Base-by-base conservation (phyloP, 1,284 basidiomycete species). In the Naganishia sp. region DNA sequence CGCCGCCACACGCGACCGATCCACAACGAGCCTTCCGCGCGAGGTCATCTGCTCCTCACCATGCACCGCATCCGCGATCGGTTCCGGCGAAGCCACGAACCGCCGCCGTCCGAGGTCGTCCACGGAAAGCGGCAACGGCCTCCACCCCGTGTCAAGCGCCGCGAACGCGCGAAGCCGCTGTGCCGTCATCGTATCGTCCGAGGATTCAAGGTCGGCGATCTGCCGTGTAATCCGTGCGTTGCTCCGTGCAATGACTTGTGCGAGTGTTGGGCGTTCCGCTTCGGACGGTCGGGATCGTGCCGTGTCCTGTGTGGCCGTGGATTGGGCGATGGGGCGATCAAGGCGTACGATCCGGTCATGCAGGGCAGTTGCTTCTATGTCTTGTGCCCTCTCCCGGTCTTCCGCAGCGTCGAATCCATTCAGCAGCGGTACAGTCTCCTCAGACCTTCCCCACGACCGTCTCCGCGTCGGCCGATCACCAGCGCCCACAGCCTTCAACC, bases 1-100 rank as follows among this genome's bases (percentile, higher is more conserved):
- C 28, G 28, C 28, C 28, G 28, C 36, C 36, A 7, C 36, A 5
- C 36, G 36, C 36, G 36, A 39, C 2, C 64, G 54, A 33, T 55
- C 64, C 31, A 45, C 55, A 11, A 57, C 64, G 33, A 57, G 23
- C 44, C 64, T n/a, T 7, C 55, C 64, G n/a, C 59, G 46, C 9
- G n/a, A 42, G 6, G 64, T 65, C 55, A 65, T 43, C 13, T 23
- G 21, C 18, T 56, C 49, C 25, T 18, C 23, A 15, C 42, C 55
- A 6, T 9, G 36, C 11, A 48, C 23, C 36, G 4, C 36, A 39
- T 39, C 13, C 13, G 10, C 36, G 36, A 39, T 39, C 6, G 36
- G 36, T 13, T 39, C 36, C 36, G 36, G 45, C 45, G 45, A 46
- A 9, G 45, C 45, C 45, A 46, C 23, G 10, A 15, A 46, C 18